Base-by-base conservation (phyloP, 2,329 filamentous ascomycete species). In the Calcarisporium arbuscula region DNA sequence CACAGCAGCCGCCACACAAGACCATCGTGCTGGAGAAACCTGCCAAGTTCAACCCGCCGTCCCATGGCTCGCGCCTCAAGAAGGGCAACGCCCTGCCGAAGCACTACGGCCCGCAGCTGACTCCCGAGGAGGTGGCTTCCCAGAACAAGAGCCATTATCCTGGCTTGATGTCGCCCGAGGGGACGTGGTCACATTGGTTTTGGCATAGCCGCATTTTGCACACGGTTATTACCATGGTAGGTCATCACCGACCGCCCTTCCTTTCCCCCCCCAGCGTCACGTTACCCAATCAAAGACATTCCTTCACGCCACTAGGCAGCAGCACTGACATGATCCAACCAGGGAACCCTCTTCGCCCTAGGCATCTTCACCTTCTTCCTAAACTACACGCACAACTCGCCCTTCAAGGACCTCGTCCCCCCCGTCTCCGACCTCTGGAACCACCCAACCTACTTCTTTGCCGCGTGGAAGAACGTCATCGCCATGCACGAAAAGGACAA, bases 1-100 rank as follows among this genome's bases (percentile, higher is more conserved):
- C n/a, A n/a, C n/a, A n/a, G n/a, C n/a, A n/a, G n/a, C n/a, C n/a
- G 27, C 38, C 47, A 28, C 63, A 60, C 43, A 83, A 82, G 52
- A 74, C 77, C 22, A 72, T 80, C 42, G 74, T 87, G 5, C 80
- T 98, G 45, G 85, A 85, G 50, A 87, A 95, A 61, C 90, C 90
- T 17, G 74, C 84, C 51, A 84, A 82, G 57, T 96, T 95, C 70
- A 85, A 85, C 30, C 90, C 92, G 3, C 92, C 92, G 0, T 96
- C 90, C 0, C 92, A 96, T 58, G 82, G 84, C 10, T 68, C 83
- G 16, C 72, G 83, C 6, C 72, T 87, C 20, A 70, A 74, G 35
- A 69, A 72, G 45, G n/a, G n/a, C n/a, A 57, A 55, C 60, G 59
- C 53, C 18, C 57, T 66, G 6, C 79, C 81, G 19, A 70, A 72